Conservation (phyloP, 2,329 filamentous ascomycete species). For the Penicillium brasilianum region DNA sequence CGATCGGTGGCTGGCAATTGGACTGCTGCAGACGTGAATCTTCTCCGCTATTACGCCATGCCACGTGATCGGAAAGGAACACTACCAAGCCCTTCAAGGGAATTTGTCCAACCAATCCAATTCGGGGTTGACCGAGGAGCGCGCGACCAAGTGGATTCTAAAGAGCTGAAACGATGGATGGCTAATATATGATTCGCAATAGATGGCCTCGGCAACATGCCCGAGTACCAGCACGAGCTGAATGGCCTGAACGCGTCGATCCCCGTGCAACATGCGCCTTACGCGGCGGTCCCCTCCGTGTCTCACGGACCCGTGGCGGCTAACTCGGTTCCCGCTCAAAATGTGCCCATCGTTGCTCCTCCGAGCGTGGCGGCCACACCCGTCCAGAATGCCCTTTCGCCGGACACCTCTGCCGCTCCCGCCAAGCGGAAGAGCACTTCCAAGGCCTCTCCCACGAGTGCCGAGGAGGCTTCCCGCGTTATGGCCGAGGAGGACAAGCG, state of each 20-base stretch:
- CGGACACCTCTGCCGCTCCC: conserved; percentile 26
- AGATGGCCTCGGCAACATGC: conserved; percentile 42
- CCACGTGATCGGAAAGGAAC: conserved; percentile 38
- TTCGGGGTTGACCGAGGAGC: conserved; percentile 17
- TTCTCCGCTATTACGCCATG: conserved; percentile 40
- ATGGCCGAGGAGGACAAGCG: conserved; percentile 93
- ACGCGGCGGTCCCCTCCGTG: conserved; percentile 28
- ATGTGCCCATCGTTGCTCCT: conserved; percentile 17
- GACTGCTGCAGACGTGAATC: conserved; percentile 29
- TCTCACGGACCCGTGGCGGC: conserved; percentile 24
- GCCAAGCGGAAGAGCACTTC: conserved; percentile 47
- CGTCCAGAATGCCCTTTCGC: conserved; percentile 20
- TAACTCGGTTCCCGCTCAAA: conserved; percentile 27
- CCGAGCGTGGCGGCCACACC: conserved; percentile 27
- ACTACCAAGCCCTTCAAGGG: neutral
- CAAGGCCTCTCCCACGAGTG: conserved; percentile 50
- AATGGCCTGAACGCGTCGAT: conserved; percentile 32
- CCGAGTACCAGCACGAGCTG: conserved; percentile 39
- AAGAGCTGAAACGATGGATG: conserved; percentile 9
- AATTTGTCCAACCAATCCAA: conserved; percentile 4
- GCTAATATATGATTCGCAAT: conserved; percentile 21
- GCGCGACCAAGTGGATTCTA: conserved; percentile 16
- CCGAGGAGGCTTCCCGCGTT: conserved; percentile 72
- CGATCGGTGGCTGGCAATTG: conserved; percentile 20
- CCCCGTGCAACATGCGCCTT: conserved; percentile 34